Conservation (phyloP, 768 basidiomycete species). For the Russula sp. region DNA sequence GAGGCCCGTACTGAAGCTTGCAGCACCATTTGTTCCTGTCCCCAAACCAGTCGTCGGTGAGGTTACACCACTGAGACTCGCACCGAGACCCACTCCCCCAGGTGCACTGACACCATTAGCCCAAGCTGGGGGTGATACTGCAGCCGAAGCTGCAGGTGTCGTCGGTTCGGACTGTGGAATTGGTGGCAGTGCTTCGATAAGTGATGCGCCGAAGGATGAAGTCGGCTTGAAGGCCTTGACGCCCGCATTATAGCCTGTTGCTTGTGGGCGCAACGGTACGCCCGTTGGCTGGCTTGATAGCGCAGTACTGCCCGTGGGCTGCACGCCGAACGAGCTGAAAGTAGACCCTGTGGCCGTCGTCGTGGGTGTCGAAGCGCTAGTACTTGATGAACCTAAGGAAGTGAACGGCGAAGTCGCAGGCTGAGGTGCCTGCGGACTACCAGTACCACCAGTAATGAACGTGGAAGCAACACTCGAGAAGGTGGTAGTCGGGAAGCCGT, state of each 20-base stretch:
- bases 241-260: conserved; percentile 47
- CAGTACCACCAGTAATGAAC: conserved; percentile 50
- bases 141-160: conserved; percentile 40
- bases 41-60: conserved; percentile 13
- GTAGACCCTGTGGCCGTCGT: conserved; percentile 45
- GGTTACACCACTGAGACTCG: not conserved
- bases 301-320: conserved; percentile 48
- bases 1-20: conserved; percentile 2
- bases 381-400: conserved; percentile 10
- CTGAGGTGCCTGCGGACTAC: conserved; percentile 25
- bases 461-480: conserved; percentile 73
- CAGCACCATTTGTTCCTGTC: conserved; percentile 13
- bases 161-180: conserved; percentile 57
- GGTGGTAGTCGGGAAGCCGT: conserved; percentile 34
- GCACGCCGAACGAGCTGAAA: conserved; percentile 48
- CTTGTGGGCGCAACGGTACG: conserved; percentile 39
- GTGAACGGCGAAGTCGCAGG: conserved; percentile 31
- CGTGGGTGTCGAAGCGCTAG: conserved; percentile 19
- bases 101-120: not conserved
- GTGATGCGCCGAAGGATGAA: conserved; percentile 50
- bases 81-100: conserved; percentile 8
- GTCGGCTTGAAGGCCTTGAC: conserved; percentile 57
- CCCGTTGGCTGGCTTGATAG: conserved; percentile 34
- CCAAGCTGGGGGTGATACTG: not conserved
- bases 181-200: conserved; percentile 57